Conservation (phyloP, 2,329 filamentous ascomycete genomes). For the Penicillium nordicum region DNA sequence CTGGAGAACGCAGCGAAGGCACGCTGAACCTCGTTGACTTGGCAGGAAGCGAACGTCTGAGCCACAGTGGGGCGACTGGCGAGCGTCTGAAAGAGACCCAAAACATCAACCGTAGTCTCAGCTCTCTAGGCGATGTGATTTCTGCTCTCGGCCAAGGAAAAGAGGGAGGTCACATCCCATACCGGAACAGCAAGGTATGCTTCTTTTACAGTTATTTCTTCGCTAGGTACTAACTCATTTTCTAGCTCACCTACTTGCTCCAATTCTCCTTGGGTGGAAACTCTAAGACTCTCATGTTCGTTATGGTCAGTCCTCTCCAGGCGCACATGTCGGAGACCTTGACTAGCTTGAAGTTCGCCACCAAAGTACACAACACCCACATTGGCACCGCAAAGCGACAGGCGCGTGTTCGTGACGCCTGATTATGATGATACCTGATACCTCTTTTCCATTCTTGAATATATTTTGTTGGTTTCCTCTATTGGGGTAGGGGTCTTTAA, state of each 20-base stretch:
- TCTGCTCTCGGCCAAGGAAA: constrained; percentile 83
- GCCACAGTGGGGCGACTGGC: constrained; percentile 80
- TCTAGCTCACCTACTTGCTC: constrained; percentile 79
- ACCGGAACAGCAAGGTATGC: constrained; percentile 84
- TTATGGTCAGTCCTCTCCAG: constrained; percentile 93
- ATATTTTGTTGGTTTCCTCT: constrained; percentile 16
- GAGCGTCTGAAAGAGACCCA: constrained; percentile 90
- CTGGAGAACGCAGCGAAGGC: constrained; percentile 81
- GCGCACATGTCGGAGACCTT: constrained; percentile 88
- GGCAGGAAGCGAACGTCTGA: constrained; percentile 85
- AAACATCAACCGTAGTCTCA: constrained; percentile 93
- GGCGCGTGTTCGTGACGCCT: constrained; percentile 36
- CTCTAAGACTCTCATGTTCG: constrained; percentile 97
- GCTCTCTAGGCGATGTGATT: constrained; percentile 91
- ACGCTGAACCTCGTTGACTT: constrained; percentile 94
- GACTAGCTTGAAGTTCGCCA: constrained; percentile 92
- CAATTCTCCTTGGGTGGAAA: constrained; percentile 95
- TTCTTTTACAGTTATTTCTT: neutral
- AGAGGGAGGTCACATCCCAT: constrained; percentile 76
- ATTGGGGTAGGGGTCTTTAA: constrained; percentile 24
- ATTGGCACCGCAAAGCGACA: constrained; percentile 73
- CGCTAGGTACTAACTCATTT: constrained; percentile 16
- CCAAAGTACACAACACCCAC: constrained; percentile 84
- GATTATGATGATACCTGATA: constrained; percentile 27
- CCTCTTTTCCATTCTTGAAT: constrained; percentile 21